Percentiles rank a stretch among this genome's conserved stretches.
These are phyloP conservation scores for Arachis monticola DNA, from an alignment of 331 rosid genomes.

Conservation along the genomic window DNA sequence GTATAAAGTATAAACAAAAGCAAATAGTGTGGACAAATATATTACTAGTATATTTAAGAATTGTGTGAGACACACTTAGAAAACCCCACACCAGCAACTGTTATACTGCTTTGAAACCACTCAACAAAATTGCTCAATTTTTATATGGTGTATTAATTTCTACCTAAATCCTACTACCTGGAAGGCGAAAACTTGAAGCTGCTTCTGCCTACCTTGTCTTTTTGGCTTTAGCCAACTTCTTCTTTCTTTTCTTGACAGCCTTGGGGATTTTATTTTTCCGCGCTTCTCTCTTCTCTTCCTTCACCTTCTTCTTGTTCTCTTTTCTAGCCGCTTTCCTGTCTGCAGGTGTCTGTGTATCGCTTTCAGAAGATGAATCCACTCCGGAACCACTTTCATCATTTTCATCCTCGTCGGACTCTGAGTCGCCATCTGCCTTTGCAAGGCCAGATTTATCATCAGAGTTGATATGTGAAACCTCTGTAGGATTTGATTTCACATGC, in stretches of 20 bases:
- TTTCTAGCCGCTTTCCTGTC: constrained; percentile 86
- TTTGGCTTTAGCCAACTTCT: constrained; percentile 67
- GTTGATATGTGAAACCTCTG: constrained; percentile 20
- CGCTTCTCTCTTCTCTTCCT: constrained; percentile 89
- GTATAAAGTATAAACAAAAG: not conserved
- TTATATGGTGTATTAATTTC: not conserved
- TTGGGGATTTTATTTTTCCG: constrained; percentile 78
- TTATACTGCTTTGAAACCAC: constrained; percentile 21
- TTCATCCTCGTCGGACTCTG: constrained; percentile 45
- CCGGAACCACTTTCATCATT: constrained; percentile 57
- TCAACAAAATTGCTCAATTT: constrained; percentile 15
- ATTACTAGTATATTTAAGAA: not conserved
- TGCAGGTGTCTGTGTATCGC: constrained; percentile 45
- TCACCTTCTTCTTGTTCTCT: constrained; percentile 91
- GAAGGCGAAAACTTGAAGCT: not conserved
- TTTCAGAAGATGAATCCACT: constrained; percentile 47
- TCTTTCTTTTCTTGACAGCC: constrained; percentile 78
- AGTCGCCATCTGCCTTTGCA: constrained; percentile 35
- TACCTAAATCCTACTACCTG: not conserved
- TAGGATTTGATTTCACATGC: constrained; percentile 20
- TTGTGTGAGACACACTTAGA: not conserved
- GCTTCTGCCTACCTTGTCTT: constrained; percentile 55
- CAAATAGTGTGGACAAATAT: not conserved
- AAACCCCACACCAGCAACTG: not conserved
- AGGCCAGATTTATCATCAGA: constrained; percentile 24